phyloP scores from a whole-genome alignment of 2,329 filamentous ascomycete species.

The Ophiostoma tasmaniense region DNA sequence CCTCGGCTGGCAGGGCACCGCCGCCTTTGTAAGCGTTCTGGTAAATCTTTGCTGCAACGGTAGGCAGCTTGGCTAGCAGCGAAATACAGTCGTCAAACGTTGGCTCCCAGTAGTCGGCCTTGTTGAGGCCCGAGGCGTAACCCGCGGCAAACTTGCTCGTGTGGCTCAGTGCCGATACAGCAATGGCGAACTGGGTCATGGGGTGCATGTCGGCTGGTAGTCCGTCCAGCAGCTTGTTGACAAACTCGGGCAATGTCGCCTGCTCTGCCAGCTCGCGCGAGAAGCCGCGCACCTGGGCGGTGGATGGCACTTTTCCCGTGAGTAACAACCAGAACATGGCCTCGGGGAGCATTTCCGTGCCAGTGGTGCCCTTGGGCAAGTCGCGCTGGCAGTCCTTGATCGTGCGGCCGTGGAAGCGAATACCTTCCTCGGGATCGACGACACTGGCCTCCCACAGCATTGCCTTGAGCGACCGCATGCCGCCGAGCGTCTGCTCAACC shows the following conservation, averaged over 20 bases:
- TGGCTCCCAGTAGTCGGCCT: conserved; percentile 98
- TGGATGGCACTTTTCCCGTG: conserved; percentile 83
- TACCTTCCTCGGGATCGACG: conserved; percentile 91
- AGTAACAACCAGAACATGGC: conserved; percentile 99
- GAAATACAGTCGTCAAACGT: conserved; percentile 94
- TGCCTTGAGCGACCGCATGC: conserved; percentile 94
- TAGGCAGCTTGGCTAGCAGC: conserved; percentile 89
- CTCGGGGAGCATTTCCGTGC: conserved; percentile 96
- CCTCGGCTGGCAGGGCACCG: conserved; percentile 62
- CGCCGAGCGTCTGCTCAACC: conserved; percentile 86
- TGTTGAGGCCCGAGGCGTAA: conserved; percentile 84
- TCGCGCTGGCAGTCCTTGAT: conserved; percentile 96
- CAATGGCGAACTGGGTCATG: conserved; percentile 96
- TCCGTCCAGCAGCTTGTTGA: conserved; percentile 78
- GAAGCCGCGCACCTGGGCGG: conserved; percentile 69
- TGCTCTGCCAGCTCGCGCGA: conserved; percentile 83
- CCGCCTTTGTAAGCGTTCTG: conserved; percentile 76
- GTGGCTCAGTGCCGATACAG: conserved; percentile 91
- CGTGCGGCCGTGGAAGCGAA: conserved; percentile 93
- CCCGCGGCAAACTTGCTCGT: conserved; percentile 88
- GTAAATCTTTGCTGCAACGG: conserved; percentile 95
- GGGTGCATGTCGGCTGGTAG: conserved; percentile 89
- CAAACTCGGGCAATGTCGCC: conserved; percentile 70
- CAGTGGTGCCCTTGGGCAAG: conserved; percentile 83
- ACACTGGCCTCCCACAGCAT: conserved; percentile 99